Conservation (phyloP, 345 rosid genomes). For the Gossypium herbaceum region DNA sequence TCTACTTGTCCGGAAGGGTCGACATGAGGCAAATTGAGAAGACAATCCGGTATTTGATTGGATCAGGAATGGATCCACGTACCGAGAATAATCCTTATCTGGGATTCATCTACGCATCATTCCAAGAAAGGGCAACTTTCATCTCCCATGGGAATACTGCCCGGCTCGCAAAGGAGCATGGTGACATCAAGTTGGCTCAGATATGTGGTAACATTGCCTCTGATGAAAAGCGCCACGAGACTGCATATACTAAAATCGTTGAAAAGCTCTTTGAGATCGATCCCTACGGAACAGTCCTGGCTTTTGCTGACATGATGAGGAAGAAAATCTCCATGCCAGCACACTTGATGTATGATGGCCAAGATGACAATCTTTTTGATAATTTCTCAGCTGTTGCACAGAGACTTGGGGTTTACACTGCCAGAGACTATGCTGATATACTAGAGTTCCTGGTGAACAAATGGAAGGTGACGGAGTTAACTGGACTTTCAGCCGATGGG, state of each 20-base stretch:
- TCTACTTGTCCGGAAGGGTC: constrained; percentile 64
- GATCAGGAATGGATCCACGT: constrained; percentile 80
- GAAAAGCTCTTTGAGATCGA: constrained; percentile 87
- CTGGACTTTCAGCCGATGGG: constrained; percentile 78
- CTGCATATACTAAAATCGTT: constrained; percentile 83
- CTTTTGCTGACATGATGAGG: constrained; percentile 93
- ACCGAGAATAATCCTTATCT: constrained; percentile 86
- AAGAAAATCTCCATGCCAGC: constrained; percentile 97
- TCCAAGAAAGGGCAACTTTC: constrained; percentile 97
- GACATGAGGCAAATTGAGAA: constrained; percentile 71
- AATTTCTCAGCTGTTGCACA: constrained; percentile 82
- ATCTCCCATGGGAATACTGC: constrained; percentile 96
- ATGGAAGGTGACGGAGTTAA: constrained; percentile 62
- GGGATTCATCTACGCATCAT: constrained; percentile 88
- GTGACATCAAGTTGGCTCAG: constrained; percentile 76
- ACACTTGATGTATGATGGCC: constrained; percentile 85
- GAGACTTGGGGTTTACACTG: constrained; percentile 83
- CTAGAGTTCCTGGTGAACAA: constrained; percentile 77
- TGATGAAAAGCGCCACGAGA: constrained; percentile 94
- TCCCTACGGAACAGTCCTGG: constrained; percentile 66
- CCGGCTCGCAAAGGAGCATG: constrained; percentile 75
- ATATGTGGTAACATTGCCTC: constrained; percentile 85
- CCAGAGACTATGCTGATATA: constrained; percentile 83
- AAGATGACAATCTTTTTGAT: constrained; percentile 61
- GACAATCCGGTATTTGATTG: constrained; percentile 64